Conservation (phyloP, 2,329 filamentous ascomycete species). For the Verticillium klebahnii region DNA sequence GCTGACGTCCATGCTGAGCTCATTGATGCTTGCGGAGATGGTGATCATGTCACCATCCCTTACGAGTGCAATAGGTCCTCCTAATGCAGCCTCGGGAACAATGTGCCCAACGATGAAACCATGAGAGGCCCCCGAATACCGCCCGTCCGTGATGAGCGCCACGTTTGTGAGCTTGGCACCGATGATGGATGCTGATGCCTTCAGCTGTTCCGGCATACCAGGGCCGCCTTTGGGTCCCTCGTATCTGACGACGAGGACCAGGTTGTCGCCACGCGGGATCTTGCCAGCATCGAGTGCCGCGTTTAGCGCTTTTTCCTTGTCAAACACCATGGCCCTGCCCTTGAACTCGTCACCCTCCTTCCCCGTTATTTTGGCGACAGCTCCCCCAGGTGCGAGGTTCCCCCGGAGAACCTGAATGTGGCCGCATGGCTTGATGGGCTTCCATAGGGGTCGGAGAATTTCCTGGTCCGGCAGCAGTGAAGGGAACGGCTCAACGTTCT, state of each 20-base stretch:
- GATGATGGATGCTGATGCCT: conserved; percentile 85
- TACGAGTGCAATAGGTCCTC: conserved; percentile 83
- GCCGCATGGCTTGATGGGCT: conserved; percentile 74
- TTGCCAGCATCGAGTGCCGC: conserved; percentile 67
- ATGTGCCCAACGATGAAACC: conserved; percentile 94
- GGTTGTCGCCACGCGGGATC: conserved; percentile 50
- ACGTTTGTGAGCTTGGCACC: conserved; percentile 83
- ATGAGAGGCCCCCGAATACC: conserved; percentile 84
- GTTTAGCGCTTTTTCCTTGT: conserved; percentile 80
- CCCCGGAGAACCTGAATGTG: conserved; percentile 86
- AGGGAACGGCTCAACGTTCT: conserved; percentile 75
- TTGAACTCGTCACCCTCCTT: conserved; percentile 84
- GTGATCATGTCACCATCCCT: conserved; percentile 75
- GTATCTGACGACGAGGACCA: conserved; percentile 87
- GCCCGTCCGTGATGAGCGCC: conserved; percentile 85
- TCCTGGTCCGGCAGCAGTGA: conserved; percentile 72
- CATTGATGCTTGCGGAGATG: conserved; percentile 79
- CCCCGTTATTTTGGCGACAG: conserved; percentile 93
- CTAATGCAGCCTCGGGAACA: conserved; percentile 81
- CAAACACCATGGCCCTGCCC: conserved; percentile 76
- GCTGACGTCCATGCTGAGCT: conserved; percentile 61
- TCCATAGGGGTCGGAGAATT: conserved; percentile 71
- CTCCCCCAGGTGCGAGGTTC: conserved; percentile 82
- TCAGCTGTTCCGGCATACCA: conserved; percentile 94
- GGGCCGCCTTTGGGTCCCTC: conserved; percentile 91